Base-by-base conservation (phyloP, 805 yeast species). In the Suhomyces prunicola region DNA sequence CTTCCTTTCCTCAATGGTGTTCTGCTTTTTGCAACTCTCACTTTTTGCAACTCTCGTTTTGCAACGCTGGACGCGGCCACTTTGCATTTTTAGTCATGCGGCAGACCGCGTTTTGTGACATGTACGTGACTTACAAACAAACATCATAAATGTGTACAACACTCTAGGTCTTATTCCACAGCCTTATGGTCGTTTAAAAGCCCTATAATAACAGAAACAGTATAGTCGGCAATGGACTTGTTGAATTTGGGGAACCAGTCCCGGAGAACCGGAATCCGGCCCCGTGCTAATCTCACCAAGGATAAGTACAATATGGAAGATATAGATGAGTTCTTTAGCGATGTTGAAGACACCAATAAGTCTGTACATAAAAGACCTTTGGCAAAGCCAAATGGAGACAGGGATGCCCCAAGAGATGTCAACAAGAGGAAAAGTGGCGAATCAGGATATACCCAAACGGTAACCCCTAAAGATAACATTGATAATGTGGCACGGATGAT, bases 281-380 rank as follows among this genome's bases (percentile, higher is more conserved):
- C 81, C 7, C 77, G 72, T 45, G 68, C 69, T 23, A 72, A 76
- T 54, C 68, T 86, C 31, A 71, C 71, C 44, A 77, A 79, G 58
- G 88, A 86, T 64, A 76, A 77, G 47, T 78, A 83, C 59, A 82
- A 86, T 26, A 79, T 86, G 81, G 92, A 87, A 60, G 87, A 84
- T 59, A 63, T 87, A 13, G 85, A 84, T 57, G 90, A 85, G 52
- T 87, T 86, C 65, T 87, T 86, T 50, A 76, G 74, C 46, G 87
- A 83, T 49, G 84, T 80, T 17, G 73, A 68, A 24, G 66, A 65
- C 15, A 46, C 57, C 6, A 63, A 59, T 13, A 54, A 52, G 45
- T 51, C 58, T 12, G 57, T 6, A 13, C 19, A 19, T 19, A 42
- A 12, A 7, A 22, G 31, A 42, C 31, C 19, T 13, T 24, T n/a